Conservation (phyloP, 805 yeast species). For the Ogataea trehaloabstinens region DNA sequence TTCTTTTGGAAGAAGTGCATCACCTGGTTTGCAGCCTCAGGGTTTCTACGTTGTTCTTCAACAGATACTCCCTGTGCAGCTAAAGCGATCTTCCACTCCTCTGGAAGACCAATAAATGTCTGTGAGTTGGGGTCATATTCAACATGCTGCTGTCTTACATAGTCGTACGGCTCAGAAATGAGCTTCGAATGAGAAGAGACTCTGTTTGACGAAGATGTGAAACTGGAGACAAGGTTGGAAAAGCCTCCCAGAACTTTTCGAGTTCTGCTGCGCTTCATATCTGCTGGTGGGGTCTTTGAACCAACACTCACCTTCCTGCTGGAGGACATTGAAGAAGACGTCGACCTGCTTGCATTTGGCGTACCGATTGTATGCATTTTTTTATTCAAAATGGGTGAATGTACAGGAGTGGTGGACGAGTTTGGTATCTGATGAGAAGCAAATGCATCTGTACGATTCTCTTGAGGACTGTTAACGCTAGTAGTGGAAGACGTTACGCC, state of each 20-base stretch:
- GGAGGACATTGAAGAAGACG: constrained; percentile 15
- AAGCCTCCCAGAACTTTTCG: constrained; percentile 59
- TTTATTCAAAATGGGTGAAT: constrained; percentile 3
- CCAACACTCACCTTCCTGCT: constrained; percentile 13
- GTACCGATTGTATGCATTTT: constrained; percentile 2
- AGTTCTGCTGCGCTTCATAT: constrained; percentile 39
- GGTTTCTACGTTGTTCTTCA: constrained; percentile 86
- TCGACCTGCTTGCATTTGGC: constrained; percentile 10
- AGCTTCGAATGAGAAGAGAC: constrained; percentile 33
- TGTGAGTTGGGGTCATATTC: constrained; percentile 85
- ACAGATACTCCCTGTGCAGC: constrained; percentile 84
- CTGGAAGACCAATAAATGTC: constrained; percentile 87
- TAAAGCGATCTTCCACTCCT: constrained; percentile 84
- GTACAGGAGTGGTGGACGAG: not conserved
- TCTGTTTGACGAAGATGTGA: constrained; percentile 12
- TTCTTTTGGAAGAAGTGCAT: constrained; percentile 28
- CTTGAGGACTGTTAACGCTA: not conserved
- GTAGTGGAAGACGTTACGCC: constrained; percentile 1
- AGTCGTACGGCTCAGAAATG: constrained; percentile 89
- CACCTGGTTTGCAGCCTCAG: constrained; percentile 69
- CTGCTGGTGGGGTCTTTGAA: constrained; percentile 14
- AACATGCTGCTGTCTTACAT: constrained; percentile 89
- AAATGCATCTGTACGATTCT: not conserved
- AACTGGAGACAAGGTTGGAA: constrained; percentile 37
- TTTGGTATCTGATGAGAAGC: not conserved